Percentiles rank a stretch among this genome's conserved stretches.
These are phyloP conservation scores for Sporothrix curviconia DNA, from an alignment of 2,329 filamentous ascomycete species.

Conservation along the genomic window DNA sequence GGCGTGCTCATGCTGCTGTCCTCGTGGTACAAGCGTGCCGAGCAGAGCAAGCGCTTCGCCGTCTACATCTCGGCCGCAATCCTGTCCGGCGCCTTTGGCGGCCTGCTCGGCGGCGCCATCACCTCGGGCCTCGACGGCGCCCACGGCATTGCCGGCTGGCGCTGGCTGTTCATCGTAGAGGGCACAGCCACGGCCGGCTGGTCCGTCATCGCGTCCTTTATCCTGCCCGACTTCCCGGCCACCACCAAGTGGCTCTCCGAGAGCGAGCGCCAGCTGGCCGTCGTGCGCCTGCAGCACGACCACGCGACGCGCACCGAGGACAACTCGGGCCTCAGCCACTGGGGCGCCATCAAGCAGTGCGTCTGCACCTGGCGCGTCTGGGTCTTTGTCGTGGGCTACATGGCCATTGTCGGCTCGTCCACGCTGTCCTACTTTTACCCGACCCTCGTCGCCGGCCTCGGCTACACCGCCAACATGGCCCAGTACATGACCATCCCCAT, in stretches of 20 bases:
- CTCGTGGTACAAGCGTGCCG: conserved; percentile 51
- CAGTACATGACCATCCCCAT: conserved; percentile 22
- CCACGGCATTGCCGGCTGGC: conserved; percentile 39
- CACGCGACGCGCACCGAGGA: conserved; percentile 33
- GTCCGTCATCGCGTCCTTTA: conserved; percentile 50
- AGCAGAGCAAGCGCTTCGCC: conserved; percentile 31
- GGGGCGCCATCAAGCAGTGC: conserved; percentile 22
- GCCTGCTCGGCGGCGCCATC: conserved; percentile 53
- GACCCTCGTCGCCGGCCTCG: conserved; percentile 4
- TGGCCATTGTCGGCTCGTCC: conserved; percentile 30
- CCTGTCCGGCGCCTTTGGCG: conserved; percentile 58
- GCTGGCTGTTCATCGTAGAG: conserved; percentile 44
- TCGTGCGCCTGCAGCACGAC: conserved; percentile 26
- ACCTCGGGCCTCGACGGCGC: conserved; percentile 46
- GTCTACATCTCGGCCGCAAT: conserved; percentile 65
- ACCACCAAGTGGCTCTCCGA: conserved; percentile 51
- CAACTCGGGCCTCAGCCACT: conserved; percentile 35
- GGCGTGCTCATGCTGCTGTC: conserved; percentile 54
- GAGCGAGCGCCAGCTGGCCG: conserved; percentile 54
- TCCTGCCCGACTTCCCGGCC: conserved; percentile 64
- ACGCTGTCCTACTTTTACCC: conserved; percentile 8
- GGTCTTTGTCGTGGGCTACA: conserved; percentile 36
- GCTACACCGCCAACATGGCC: conserved; percentile 19
- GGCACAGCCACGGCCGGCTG: conserved; percentile 52
- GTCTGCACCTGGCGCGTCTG: conserved; percentile 36